phyloP scores from a whole-genome alignment of 352 stramenopile species.

The Phytophthora kernoviae region DNA sequence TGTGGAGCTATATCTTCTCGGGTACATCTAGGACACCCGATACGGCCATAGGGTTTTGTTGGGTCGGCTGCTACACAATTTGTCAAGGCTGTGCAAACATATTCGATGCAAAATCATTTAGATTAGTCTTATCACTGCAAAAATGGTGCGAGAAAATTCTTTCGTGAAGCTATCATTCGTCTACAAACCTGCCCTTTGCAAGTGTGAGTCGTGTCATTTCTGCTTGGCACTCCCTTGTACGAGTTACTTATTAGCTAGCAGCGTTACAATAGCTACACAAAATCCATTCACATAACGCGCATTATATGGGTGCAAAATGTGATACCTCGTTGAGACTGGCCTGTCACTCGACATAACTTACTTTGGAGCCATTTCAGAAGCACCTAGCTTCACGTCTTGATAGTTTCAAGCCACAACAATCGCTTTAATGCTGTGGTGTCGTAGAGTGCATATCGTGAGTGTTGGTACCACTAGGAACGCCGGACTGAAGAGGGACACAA shows the following conservation, averaged over 20 bases:
- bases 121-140: background rate
- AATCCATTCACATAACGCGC: background rate
- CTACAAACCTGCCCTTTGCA: background rate
- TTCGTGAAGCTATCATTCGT: background rate
- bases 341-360: background rate
- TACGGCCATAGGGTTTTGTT: too few relatives aligned
- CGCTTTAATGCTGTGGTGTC: conserved; percentile 6
- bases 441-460: conserved; percentile 16
- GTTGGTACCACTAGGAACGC: conserved; percentile 22
- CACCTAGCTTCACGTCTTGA: conserved; percentile 35
- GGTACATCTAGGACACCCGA: background rate
- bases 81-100: background rate
- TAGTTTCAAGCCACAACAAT: conserved; percentile 32
- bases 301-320: conserved; percentile 21
- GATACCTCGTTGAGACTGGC: background rate
- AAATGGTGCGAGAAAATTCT: background rate
- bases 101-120: background rate
- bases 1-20: background rate
- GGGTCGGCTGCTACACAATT: background rate
- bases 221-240: background rate
- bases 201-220: background rate
- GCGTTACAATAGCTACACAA: background rate
- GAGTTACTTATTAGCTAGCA: background rate
- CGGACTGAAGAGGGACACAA: background rate
- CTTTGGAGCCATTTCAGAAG: conserved; percentile 16